Evolutionary conservation across 805 yeast species (phyloP).

Genomic region (Zygotorulaspora sp.): DNA sequence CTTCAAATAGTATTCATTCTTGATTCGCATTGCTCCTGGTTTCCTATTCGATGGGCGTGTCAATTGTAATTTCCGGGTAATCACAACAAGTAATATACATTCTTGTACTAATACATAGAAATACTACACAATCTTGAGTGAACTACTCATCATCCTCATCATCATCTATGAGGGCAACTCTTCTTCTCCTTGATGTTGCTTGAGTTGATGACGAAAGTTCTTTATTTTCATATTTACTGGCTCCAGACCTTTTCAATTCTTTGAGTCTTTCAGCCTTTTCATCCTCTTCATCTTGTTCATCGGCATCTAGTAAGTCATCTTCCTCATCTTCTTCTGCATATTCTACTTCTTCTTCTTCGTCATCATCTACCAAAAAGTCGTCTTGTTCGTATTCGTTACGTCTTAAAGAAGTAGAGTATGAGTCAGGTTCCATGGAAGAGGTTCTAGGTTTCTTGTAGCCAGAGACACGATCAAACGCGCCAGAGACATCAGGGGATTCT

Average conservation of each 20-base stretch:
- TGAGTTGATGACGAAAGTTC: conserved; percentile 35
- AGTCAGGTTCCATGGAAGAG: conserved; percentile 8
- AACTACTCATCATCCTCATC: conserved; percentile 39
- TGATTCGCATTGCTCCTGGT: too few relatives aligned
- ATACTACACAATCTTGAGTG: too few relatives aligned
- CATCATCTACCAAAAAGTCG: conserved; percentile 36
- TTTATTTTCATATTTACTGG: conserved; percentile 41
- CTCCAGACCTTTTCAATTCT: conserved; percentile 52
- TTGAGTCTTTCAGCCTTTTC: conserved; percentile 57
- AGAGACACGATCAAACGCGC: conserved; percentile 22
- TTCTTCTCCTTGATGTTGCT: conserved; percentile 32
- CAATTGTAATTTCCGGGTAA: too few relatives aligned
- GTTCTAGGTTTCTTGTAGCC: conserved; percentile 14
- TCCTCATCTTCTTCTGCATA: conserved; percentile 31
- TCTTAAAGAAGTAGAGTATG: conserved; percentile 14
- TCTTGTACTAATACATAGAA: too few relatives aligned
- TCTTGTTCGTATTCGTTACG: conserved; percentile 35
- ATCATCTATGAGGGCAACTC: conserved; percentile 30
- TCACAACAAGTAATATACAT: too few relatives aligned
- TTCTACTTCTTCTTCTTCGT: conserved; percentile 30
- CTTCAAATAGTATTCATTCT: too few relatives aligned
- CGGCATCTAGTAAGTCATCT: conserved; percentile 28
- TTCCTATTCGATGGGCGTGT: too few relatives aligned
- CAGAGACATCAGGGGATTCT: conserved; percentile 44
- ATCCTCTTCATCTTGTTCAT: conserved; percentile 42